Percentiles rank a stretch among this genome's conserved stretches.
Conservation (phyloP, 163 green algal genomes). For the Picocystis sp. region DNA sequence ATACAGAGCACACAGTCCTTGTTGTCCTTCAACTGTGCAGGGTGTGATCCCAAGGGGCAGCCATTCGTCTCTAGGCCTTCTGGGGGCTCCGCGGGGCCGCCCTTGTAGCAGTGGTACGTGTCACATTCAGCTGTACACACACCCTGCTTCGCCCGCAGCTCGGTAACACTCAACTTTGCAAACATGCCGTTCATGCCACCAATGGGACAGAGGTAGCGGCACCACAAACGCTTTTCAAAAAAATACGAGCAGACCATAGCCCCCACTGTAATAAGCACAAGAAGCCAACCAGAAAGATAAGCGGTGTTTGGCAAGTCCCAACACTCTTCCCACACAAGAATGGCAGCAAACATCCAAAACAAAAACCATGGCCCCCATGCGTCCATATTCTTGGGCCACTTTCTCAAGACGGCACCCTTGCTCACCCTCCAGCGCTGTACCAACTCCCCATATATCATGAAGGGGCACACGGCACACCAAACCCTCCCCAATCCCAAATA, state of each 20-base stretch:
- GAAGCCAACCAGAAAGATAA: slow-evolving; percentile 49
- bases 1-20: slow-evolving; percentile 59
- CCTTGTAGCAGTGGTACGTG: slow-evolving; percentile 63
- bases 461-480: slow-evolving; percentile 66
- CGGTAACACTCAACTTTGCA: slow-evolving; percentile 43
- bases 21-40: slow-evolving; percentile 58
- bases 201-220: slow-evolving; percentile 25
- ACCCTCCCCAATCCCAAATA: slow-evolving; percentile 57
- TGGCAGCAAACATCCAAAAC: slow-evolving; percentile 48
- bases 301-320: slow-evolving; percentile 46
- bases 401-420: slow-evolving; percentile 32
- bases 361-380: slow-evolving; percentile 51
- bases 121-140: slow-evolving; percentile 51
- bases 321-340: slow-evolving; percentile 62
- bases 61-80: slow-evolving; percentile 43
- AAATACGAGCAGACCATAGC: slow-evolving; percentile 42
- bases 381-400: slow-evolving; percentile 50
- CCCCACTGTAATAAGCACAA: slow-evolving; percentile 64
- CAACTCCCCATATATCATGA: slow-evolving; percentile 71
- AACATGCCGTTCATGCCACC: slow-evolving; percentile 71
- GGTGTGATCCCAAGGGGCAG: slow-evolving; percentile 59
- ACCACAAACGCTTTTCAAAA: slow-evolving; percentile 38
- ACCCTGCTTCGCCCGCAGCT: slow-evolving; percentile 42
- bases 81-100: slow-evolving; percentile 35
- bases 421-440: slow-evolving; percentile 38